Conservation (phyloP, 1,139 yeast genomes). For the Pichia norvegensis region DNA sequence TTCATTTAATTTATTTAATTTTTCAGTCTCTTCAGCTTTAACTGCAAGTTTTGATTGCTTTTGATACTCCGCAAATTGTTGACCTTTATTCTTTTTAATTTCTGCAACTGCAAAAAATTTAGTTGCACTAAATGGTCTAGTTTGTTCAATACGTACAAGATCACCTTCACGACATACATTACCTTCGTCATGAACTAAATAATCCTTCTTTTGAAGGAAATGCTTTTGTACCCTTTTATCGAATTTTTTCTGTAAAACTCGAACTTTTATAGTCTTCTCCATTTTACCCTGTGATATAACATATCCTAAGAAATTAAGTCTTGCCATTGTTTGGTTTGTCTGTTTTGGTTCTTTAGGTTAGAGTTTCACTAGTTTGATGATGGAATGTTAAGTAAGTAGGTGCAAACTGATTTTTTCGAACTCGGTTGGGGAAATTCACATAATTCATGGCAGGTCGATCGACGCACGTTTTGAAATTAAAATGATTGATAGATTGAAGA, state of each 20-base stretch:
- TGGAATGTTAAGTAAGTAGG: no score
- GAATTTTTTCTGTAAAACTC: slow-evolving; percentile 67
- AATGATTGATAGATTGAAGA: neutral
- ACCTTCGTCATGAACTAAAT: slow-evolving; percentile 89
- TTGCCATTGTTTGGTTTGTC: slow-evolving; percentile 44
- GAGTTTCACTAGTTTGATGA: no score
- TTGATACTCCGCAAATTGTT: slow-evolving; percentile 78
- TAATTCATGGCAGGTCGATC: neutral
- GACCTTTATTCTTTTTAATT: slow-evolving; percentile 82
- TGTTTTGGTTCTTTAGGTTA: no score
- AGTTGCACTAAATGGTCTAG: slow-evolving; percentile 75
- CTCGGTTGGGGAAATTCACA: no score
- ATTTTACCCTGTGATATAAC: slow-evolving; percentile 94
- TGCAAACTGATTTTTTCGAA: no score
- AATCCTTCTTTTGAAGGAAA: slow-evolving; percentile 71
- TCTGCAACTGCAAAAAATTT: slow-evolving; percentile 94
- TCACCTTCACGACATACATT: slow-evolving; percentile 92
- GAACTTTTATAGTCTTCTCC: slow-evolving; percentile 91
- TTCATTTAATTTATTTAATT: slow-evolving; percentile 41
- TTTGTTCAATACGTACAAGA: slow-evolving; percentile 84
- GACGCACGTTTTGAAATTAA: neutral
- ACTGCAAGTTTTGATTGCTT: slow-evolving; percentile 64
- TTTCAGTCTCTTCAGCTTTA: slow-evolving; percentile 49
- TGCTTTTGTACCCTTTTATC: slow-evolving; percentile 70
- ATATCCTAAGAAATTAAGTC: slow-evolving; percentile 85